A percentile compares a stretch with the other conserved stretches of the same genome.
Conservation (phyloP, 106 monocot genomes). For the Triglochin maritima region DNA sequence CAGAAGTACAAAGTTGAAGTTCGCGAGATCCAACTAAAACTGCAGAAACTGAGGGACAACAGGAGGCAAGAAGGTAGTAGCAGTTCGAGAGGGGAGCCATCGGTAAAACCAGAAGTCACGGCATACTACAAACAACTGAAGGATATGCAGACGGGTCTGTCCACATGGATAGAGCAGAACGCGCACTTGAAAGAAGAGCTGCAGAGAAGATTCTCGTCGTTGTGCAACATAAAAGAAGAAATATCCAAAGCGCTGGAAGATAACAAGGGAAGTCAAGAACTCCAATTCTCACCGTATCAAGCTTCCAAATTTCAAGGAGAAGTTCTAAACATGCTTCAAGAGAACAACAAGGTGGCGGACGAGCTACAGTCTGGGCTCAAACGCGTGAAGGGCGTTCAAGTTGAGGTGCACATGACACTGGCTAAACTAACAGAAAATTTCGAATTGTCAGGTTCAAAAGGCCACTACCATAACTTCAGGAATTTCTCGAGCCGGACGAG, state of each 20-base stretch:
- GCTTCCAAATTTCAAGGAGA: slow-evolving; percentile 77
- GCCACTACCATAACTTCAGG: slow-evolving; percentile 16
- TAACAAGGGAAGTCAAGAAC: slow-evolving; percentile 17
- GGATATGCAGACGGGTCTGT: slow-evolving; percentile 53
- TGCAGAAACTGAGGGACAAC: slow-evolving; percentile 24
- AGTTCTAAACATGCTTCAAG: slow-evolving; percentile 61
- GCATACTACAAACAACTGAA: slow-evolving; percentile 32
- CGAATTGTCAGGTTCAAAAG: slow-evolving; percentile 21
- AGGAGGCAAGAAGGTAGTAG: slow-evolving; percentile 11
- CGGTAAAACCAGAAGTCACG: slow-evolving; percentile 15
- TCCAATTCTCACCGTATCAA: slow-evolving; percentile 45
- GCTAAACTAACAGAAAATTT: slow-evolving; percentile 26
- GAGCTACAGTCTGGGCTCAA: slow-evolving; percentile 46
- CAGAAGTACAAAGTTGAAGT: slow-evolving; percentile 41
- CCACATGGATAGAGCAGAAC: slow-evolving; percentile 70
- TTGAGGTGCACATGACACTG: slow-evolving; percentile 36
- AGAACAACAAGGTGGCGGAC: slow-evolving; percentile 66
- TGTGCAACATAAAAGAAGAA: slow-evolving; percentile 53
- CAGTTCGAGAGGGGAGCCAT: background rate
- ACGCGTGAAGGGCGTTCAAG: slow-evolving; percentile 35
- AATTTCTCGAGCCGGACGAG: slow-evolving; percentile 24
- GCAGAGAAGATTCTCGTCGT: slow-evolving; percentile 42
- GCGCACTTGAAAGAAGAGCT: slow-evolving; percentile 38
- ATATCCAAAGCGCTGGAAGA: slow-evolving; percentile 30
- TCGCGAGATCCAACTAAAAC: slow-evolving; percentile 32